Conservation (phyloP, 352 stramenopile genomes). For the Phytophthora pluvialis region DNA sequence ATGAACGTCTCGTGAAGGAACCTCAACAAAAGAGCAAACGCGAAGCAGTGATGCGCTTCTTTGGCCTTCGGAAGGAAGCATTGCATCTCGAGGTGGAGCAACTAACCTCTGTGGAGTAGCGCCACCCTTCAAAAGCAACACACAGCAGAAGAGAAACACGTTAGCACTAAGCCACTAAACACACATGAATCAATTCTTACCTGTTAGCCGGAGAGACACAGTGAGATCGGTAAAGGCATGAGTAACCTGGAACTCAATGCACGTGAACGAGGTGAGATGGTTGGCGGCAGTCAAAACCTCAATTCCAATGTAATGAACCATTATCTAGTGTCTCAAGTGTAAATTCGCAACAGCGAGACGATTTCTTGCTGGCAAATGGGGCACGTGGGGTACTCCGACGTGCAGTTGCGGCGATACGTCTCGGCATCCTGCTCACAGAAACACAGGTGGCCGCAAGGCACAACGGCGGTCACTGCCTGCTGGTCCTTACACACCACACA, state of each 20-base stretch:
- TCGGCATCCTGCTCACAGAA: constrained; percentile 88
- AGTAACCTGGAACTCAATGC: too few species aligned
- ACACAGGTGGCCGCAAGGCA: constrained; percentile 84
- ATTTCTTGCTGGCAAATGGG: constrained; percentile 85
- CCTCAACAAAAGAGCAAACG: constrained; percentile 21
- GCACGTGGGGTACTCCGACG: constrained; percentile 57
- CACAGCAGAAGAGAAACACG: too few species aligned
- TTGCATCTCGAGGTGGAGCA: constrained; percentile 14
- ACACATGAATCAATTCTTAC: too few species aligned
- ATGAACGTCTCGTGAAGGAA: constrained; percentile 39
- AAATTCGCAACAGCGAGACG: constrained; percentile 83
- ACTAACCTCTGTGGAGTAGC: constrained; percentile 21
- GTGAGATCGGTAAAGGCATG: too few species aligned
- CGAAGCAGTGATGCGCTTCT: constrained; percentile 33
- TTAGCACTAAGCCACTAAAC: too few species aligned
- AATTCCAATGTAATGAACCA: constrained; percentile 9
- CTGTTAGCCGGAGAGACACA: neutral
- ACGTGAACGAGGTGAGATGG: neutral
- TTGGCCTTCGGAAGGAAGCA: constrained; percentile 22
- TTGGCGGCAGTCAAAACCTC: neutral
- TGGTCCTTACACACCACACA: constrained; percentile 86
- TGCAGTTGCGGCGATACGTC: constrained; percentile 59
- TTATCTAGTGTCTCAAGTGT: constrained; percentile 44
- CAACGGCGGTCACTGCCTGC: constrained; percentile 71
- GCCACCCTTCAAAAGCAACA: too few species aligned